Evolutionary conservation across 2,329 filamentous ascomycete species (phyloP).

Genomic region (Helotiales sp.): DNA sequence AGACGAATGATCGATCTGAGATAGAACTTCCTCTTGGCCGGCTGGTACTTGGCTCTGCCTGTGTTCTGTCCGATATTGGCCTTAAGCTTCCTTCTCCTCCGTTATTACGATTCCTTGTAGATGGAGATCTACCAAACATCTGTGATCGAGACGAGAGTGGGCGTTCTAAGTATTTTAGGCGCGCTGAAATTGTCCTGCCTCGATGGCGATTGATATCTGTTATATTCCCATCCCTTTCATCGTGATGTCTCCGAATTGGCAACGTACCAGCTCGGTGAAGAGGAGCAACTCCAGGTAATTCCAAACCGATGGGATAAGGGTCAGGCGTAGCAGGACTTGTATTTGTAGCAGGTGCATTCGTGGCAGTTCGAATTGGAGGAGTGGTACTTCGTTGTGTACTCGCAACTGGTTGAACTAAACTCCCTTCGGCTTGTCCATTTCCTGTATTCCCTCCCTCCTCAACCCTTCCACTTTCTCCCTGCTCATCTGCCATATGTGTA

Average conservation of each 20-base stretch:
- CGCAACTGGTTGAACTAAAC: slow-evolving; percentile 1
- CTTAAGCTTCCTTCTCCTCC: slow-evolving; percentile 18
- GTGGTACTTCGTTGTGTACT: not conserved
- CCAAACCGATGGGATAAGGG: slow-evolving; percentile 3
- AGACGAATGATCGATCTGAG: slow-evolving; percentile 23
- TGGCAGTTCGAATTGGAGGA: not conserved
- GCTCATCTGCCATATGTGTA: slow-evolving; percentile 17
- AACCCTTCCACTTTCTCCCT: not conserved
- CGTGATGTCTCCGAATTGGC: slow-evolving; percentile 11
- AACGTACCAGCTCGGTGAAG: slow-evolving; percentile 25
- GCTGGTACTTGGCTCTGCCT: slow-evolving; percentile 2
- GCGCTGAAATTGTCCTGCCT: slow-evolving; percentile 30
- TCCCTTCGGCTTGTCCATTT: not conserved
- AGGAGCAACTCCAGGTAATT: not conserved
- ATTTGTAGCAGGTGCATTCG: not conserved
- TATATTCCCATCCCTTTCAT: not conserved
- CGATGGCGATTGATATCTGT: slow-evolving; percentile 18
- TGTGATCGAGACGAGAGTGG: slow-evolving; percentile 26
- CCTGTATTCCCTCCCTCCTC: not conserved
- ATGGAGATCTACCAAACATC: slow-evolving; percentile 19
- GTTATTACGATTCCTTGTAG: slow-evolving; percentile 7
- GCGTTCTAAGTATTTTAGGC: slow-evolving; percentile 15
- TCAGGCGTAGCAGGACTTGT: not conserved
- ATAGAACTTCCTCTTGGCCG: slow-evolving; percentile 26
- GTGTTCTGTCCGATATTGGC: slow-evolving; percentile 18